Evolutionary conservation across 257 asterid species (phyloP).

Genomic region (Ocimum tenuiflorum): DNA sequence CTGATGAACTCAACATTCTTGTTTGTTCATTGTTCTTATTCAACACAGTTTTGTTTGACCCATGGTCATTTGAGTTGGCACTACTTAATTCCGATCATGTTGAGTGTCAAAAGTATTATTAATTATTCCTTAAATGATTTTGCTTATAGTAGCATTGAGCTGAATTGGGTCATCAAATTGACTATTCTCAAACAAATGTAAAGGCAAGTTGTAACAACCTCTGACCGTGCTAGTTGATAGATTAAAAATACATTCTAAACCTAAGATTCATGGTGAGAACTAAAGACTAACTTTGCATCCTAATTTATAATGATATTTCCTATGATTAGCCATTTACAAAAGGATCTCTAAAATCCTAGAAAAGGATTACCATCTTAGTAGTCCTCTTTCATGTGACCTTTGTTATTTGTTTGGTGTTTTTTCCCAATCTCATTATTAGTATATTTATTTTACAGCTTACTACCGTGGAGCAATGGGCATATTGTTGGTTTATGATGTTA

Average conservation of each 20-base stretch:
- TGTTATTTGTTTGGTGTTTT: not conserved
- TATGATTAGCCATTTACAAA: not conserved
- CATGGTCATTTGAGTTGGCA: not conserved
- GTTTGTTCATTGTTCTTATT: not conserved
- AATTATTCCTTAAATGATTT: not conserved
- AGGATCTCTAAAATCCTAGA: not conserved
- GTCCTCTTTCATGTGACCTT: not conserved
- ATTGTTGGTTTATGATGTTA: constrained; percentile 63
- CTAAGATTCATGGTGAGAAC: not conserved
- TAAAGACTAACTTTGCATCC: not conserved
- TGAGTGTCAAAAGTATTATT: not conserved
- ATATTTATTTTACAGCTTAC: constrained; percentile 44
- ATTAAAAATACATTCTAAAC: not conserved
- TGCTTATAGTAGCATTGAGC: not conserved
- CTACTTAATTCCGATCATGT: not conserved
- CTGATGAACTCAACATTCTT: not conserved
- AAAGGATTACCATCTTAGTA: not conserved
- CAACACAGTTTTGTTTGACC: not conserved
- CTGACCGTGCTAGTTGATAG: not conserved
- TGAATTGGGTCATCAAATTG: not conserved
- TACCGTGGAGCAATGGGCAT: constrained; percentile 74
- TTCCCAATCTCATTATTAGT: not conserved
- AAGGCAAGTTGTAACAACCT: not conserved
- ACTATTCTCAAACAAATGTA: not conserved
- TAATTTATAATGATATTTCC: not conserved